A percentile compares a stretch with the other conserved stretches of the same genome.
phyloP scores from a whole-genome alignment of 257 asterid genomes.

The Solanum verrucosum region DNA sequence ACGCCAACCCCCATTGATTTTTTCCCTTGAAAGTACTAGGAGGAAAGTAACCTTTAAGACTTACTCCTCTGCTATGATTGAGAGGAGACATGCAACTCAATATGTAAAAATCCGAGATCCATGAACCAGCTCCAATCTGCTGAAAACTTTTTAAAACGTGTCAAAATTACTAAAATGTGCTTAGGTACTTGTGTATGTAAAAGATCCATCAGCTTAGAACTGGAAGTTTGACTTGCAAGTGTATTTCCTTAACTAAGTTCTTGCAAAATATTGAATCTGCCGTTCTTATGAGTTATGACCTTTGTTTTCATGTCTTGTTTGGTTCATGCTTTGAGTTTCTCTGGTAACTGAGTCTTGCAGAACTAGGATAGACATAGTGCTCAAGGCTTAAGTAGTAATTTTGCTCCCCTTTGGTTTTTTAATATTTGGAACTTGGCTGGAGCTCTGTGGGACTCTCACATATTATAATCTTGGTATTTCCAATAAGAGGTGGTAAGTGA shows the following conservation, averaged over 20 bases:
- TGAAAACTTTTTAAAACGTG: neutral
- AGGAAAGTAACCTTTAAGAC: neutral
- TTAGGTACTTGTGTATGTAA: neutral
- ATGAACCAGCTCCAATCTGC: neutral
- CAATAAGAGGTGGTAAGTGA: neutral
- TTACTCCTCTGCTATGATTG: neutral
- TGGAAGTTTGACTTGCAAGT: neutral
- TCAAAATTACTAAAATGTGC: neutral
- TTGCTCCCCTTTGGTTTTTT: neutral
- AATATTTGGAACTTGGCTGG: neutral
- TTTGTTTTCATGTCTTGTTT: neutral
- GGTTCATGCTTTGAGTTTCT: neutral
- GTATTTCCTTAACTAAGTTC: neutral
- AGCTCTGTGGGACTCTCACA: neutral
- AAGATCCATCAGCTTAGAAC: neutral
- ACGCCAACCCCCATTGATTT: neutral
- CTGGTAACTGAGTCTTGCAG: neutral
- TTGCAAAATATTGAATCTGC: neutral
- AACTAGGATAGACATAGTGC: neutral
- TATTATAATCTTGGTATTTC: neutral
- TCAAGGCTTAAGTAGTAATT: neutral
- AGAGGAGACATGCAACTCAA: neutral
- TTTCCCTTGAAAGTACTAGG: neutral
- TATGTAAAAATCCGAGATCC: neutral
- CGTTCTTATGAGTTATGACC: neutral